Conservation (phyloP, 2,329 filamentous ascomycete genomes). For the Reticulascus tulasneorum region DNA sequence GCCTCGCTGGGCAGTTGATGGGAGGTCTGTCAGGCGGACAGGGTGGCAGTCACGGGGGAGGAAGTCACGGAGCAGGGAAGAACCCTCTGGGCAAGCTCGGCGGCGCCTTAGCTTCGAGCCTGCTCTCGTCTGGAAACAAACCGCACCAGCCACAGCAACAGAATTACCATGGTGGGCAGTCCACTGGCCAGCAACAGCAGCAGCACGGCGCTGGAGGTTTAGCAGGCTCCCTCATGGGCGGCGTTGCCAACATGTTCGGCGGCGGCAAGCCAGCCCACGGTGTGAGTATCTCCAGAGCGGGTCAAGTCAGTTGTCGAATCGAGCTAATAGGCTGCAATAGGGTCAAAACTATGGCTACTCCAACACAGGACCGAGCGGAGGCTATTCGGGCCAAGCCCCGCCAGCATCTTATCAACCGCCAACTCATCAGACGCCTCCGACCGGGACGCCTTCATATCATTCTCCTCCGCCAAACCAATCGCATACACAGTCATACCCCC, state of each 20-base stretch:
- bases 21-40: slow-evolving; percentile 28
- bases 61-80: slow-evolving; percentile 29
- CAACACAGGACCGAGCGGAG: slow-evolving; percentile 45
- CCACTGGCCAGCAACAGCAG: slow-evolving; percentile 28
- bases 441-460: slow-evolving; percentile 25
- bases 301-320: background rate
- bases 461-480: slow-evolving; percentile 19
- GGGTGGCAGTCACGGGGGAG: slow-evolving; percentile 20
- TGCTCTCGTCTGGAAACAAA: slow-evolving; percentile 49
- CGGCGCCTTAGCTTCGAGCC: slow-evolving; percentile 51
- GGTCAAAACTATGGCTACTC: slow-evolving; percentile 62
- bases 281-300: slow-evolving; percentile 24
- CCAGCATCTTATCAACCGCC: slow-evolving; percentile 54
- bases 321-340: slow-evolving; percentile 24
- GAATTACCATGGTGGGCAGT: slow-evolving; percentile 47
- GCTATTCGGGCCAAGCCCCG: slow-evolving; percentile 61
- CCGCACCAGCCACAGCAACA: slow-evolving; percentile 34
- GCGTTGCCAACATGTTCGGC: slow-evolving; percentile 49
- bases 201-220: slow-evolving; percentile 41
- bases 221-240: slow-evolving; percentile 50
- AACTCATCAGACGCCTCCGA: slow-evolving; percentile 20
- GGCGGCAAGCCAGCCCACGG: slow-evolving; percentile 40
- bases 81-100: slow-evolving; percentile 50
- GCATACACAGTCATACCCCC: slow-evolving; percentile 14
- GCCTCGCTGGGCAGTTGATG: slow-evolving; percentile 45